Evolutionary conservation across 2,329 filamentous ascomycete genomes (phyloP).

Genomic region (Endoconidiophora laricicola): DNA sequence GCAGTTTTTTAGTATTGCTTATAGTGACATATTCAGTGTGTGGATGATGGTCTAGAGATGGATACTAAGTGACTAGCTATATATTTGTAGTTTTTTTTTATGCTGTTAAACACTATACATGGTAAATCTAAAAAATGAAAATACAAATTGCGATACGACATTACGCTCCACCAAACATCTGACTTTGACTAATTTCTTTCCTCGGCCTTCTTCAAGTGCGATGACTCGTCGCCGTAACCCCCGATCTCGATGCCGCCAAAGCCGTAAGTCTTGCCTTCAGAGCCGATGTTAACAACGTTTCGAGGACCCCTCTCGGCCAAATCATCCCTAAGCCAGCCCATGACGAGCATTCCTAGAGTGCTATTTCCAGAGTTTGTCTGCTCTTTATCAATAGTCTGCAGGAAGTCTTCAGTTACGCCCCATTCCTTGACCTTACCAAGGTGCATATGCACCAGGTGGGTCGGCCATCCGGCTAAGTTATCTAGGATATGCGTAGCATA

Average conservation of each 20-base stretch:
- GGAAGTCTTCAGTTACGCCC: slow-evolving; percentile 56
- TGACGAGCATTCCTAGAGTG: slow-evolving; percentile 68
- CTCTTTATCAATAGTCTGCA: slow-evolving; percentile 30
- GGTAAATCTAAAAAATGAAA: too few species aligned
- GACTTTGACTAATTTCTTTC: too few species aligned
- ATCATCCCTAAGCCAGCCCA: slow-evolving; percentile 75
- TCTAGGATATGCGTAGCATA: slow-evolving; percentile 97
- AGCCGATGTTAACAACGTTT: slow-evolving; percentile 34
- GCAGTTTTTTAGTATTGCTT: too few species aligned
- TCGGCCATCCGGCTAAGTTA: slow-evolving; percentile 87
- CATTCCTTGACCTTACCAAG: slow-evolving; percentile 75
- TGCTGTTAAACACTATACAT: too few species aligned
- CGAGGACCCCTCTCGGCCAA: slow-evolving; percentile 63
- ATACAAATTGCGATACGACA: too few species aligned
- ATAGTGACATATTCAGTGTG: too few species aligned
- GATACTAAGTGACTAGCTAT: too few species aligned
- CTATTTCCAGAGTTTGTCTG: slow-evolving; percentile 49
- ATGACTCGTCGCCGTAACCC: slow-evolving; percentile 41
- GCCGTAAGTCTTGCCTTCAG: slow-evolving; percentile 48
- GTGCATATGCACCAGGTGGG: slow-evolving; percentile 91
- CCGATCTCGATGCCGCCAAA: slow-evolving; percentile 34
- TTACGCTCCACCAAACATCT: too few species aligned
- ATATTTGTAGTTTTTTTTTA: too few species aligned
- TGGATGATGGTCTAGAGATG: too few species aligned
- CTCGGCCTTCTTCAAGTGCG: slow-evolving; percentile 7